phyloP scores from a whole-genome alignment of 345 rosid genomes.

The Eucalyptus erythrocorys region DNA sequence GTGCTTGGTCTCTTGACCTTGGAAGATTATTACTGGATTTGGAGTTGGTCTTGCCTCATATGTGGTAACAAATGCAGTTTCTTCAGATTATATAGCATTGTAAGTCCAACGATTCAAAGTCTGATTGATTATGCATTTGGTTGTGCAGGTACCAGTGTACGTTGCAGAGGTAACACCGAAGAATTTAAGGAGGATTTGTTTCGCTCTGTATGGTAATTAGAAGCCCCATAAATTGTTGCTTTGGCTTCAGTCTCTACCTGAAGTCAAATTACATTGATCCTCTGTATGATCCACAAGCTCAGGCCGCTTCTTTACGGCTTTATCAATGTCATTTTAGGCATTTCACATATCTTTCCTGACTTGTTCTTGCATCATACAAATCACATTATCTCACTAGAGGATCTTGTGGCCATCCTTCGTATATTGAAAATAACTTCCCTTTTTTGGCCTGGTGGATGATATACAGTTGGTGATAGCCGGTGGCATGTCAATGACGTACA shows the following conservation, averaged over 20 bases:
- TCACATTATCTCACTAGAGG: background rate
- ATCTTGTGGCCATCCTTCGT: background rate
- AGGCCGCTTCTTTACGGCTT: background rate
- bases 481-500: constrained; percentile 8
- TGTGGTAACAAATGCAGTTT: constrained; percentile 16
- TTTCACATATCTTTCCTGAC: background rate
- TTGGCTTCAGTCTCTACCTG: background rate
- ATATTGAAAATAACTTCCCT: background rate
- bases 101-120: background rate
- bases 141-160: constrained; percentile 21
- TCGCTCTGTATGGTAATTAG: constrained; percentile 6
- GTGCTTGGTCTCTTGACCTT: constrained; percentile 18
- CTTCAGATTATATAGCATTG: background rate
- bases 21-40: constrained; percentile 29
- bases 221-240: background rate
- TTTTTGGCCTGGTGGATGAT: background rate
- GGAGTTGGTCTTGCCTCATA: constrained; percentile 31
- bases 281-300: background rate
- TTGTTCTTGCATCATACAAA: background rate
- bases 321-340: background rate
- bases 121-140: background rate
- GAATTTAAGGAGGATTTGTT: constrained; percentile 9
- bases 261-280: background rate
- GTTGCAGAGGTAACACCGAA: constrained; percentile 36
- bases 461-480: constrained; percentile 8